Evolutionary conservation across 306 rosid species (phyloP).

Genomic region (Cucumis sativus): Cucumber_9930_V3 NC_026659.2:30819501-30820000

Average conservation of each 20-base stretch:
- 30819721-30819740: slow-evolving; percentile 74
- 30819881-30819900: slow-evolving; percentile 61
- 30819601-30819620: slow-evolving; percentile 69
- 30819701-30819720: slow-evolving; percentile 48
- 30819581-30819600: slow-evolving; percentile 53
- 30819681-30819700: slow-evolving; percentile 32
- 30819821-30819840: slow-evolving; percentile 77
- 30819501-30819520: neutral
- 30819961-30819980: slow-evolving; percentile 55
- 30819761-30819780: slow-evolving; percentile 80
- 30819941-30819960: slow-evolving; percentile 51
- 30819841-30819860: slow-evolving; percentile 80
- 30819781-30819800: slow-evolving; percentile 69
- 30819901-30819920: slow-evolving; percentile 49
- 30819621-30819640: slow-evolving; percentile 52
- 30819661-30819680: slow-evolving; percentile 32
- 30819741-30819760: slow-evolving; percentile 89
- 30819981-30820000: slow-evolving; percentile 63
- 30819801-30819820: slow-evolving; percentile 72
- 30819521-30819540: neutral
- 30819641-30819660: slow-evolving; percentile 40
- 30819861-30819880: slow-evolving; percentile 61
- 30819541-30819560: neutral
- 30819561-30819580: neutral
- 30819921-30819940: slow-evolving; percentile 60